A percentile compares a stretch with the other conserved stretches of the same genome.
Conservation (phyloP, 1,284 basidiomycete genomes). For the Microbotryum lychnidis-dioicae region DNA sequence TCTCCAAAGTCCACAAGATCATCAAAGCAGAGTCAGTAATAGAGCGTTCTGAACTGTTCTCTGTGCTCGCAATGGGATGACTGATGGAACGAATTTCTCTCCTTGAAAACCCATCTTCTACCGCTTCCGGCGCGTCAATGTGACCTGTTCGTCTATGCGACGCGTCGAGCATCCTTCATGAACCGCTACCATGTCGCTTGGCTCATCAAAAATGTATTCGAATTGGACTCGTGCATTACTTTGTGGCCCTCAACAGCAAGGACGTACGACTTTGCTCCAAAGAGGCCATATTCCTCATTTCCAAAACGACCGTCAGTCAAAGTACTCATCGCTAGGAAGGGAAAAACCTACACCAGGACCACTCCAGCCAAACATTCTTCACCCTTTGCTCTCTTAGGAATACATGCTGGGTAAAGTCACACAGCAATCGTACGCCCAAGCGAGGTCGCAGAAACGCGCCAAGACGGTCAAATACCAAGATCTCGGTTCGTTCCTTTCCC, state of each 20-base stretch:
- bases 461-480: conserved; percentile 13
- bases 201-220: no score
- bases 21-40: conserved; percentile 41
- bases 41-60: no score
- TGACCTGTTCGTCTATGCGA: no score
- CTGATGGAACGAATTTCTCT: no score
- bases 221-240: no score
- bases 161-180: no score
- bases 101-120: no score
- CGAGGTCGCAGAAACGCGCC: conserved; percentile 8
- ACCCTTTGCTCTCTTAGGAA: neutral
- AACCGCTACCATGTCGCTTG: no score
- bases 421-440: conserved; percentile 7
- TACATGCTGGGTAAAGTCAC: conserved; percentile 7
- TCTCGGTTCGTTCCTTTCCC: conserved; percentile 7
- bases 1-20: conserved; percentile 43
- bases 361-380: neutral
- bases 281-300: conserved; percentile 44
- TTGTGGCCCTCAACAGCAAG: conserved; percentile 21
- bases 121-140: no score
- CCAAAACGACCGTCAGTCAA: conserved; percentile 41
- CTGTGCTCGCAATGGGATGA: no score
- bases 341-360: conserved; percentile 31
- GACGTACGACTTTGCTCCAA: conserved; percentile 43
- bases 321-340: neutral